Percentiles rank a stretch among this genome's conserved stretches.
Evolutionary conservation across 2,329 filamentous ascomycete genomes (phyloP).

Genomic region (Aspergillus sergii): DNA sequence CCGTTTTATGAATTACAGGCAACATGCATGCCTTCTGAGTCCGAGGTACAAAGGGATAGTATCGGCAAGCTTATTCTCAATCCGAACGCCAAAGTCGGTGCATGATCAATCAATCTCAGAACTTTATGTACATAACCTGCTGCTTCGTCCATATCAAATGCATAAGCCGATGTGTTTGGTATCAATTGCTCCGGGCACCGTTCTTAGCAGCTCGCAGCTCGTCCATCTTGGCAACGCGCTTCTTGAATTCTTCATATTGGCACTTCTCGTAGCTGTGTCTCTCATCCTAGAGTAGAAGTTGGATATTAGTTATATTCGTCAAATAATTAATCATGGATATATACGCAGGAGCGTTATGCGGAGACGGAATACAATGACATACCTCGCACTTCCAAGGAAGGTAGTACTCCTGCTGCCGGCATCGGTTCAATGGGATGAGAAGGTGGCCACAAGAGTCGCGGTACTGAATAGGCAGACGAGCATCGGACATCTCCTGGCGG

Average conservation of each 20-base stretch:
- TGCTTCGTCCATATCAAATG: slow-evolving; percentile 31
- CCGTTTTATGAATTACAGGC: background rate
- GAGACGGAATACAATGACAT: slow-evolving; percentile 39
- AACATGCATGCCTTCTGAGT: background rate
- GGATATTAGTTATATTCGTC: slow-evolving; percentile 8
- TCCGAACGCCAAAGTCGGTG: slow-evolving; percentile 40
- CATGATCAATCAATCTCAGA: slow-evolving; percentile 38
- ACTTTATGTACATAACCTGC: slow-evolving; percentile 44
- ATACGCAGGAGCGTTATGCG: background rate
- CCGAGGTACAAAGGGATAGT: slow-evolving; percentile 8
- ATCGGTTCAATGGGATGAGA: slow-evolving; percentile 92
- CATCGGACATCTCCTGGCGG: slow-evolving; percentile 90
- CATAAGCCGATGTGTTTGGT: slow-evolving; percentile 24
- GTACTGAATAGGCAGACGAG: slow-evolving; percentile 84
- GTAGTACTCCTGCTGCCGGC: slow-evolving; percentile 89
- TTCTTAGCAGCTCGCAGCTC: slow-evolving; percentile 85
- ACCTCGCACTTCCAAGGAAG: slow-evolving; percentile 98
- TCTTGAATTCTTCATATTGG: slow-evolving; percentile 99
- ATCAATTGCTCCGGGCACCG: slow-evolving; percentile 80
- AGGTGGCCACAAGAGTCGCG: slow-evolving; percentile 94
- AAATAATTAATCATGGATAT: background rate
- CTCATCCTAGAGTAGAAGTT: slow-evolving; percentile 68
- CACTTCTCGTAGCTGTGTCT: slow-evolving; percentile 98
- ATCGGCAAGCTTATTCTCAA: slow-evolving; percentile 19
- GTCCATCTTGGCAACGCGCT: slow-evolving; percentile 97